Conservation (phyloP, 352 stramenopile species). For the Pythium sukuiense region DNA sequence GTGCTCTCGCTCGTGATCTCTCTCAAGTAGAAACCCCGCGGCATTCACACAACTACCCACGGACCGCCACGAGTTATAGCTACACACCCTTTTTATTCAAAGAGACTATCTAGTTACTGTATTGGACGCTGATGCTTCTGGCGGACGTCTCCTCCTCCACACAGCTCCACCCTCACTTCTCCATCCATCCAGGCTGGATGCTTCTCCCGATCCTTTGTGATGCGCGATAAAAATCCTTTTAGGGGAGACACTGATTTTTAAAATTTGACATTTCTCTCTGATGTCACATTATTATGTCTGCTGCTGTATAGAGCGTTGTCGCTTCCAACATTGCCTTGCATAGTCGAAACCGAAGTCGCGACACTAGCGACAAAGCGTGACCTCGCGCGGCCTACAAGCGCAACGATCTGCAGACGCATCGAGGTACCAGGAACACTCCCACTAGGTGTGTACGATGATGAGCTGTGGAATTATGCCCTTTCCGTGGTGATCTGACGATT, state of each 20-base stretch:
- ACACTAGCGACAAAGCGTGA: conserved; percentile 12
- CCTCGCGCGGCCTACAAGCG: conserved; percentile 1
- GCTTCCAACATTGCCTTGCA: conserved; percentile 8
- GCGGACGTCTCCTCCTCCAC: neutral
- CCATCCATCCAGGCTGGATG: neutral
- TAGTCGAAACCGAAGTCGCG: conserved; percentile 15
- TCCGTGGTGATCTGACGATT: conserved; percentile 11
- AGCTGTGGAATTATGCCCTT: neutral
- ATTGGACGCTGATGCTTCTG: neutral
- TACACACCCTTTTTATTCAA: neutral
- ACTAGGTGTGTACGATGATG: neutral
- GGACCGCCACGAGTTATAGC: neutral
- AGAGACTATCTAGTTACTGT: neutral
- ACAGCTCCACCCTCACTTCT: neutral
- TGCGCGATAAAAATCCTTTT: neutral
- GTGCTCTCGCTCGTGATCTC: conserved; percentile 15
- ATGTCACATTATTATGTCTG: conserved; percentile 19
- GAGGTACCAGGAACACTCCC: conserved; percentile 5
- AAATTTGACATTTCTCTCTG: conserved; percentile 12
- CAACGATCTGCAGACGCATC: conserved; percentile 8
- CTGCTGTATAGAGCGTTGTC: neutral
- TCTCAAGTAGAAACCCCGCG: conserved; percentile 16
- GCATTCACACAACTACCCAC: neutral
- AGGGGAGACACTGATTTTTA: neutral
- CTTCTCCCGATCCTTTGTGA: neutral